Conservation (phyloP, 2,329 filamentous ascomycete species). For the Fusarium nematophilum region DNA sequence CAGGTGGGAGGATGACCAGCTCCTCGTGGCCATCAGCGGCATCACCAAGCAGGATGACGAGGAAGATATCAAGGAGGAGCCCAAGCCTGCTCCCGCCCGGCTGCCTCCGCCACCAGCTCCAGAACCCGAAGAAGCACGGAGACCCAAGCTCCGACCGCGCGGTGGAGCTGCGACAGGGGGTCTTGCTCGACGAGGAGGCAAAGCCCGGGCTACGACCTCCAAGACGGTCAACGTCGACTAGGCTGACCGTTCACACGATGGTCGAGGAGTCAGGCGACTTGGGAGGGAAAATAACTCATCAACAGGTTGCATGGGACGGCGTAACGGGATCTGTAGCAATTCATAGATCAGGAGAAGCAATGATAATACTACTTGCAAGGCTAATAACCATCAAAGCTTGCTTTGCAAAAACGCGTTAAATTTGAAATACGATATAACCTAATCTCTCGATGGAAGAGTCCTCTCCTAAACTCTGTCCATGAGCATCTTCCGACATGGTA, state of each 20-base stretch:
- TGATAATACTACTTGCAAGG: not conserved
- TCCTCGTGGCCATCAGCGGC: conserved; percentile 60
- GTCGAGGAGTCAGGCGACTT: not conserved
- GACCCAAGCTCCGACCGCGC: conserved; percentile 41
- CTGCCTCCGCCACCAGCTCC: conserved; percentile 26
- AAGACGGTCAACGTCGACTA: conserved; percentile 27
- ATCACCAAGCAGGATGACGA: conserved; percentile 51
- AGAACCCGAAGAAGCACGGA: conserved; percentile 43
- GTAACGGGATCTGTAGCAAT: conserved; percentile 24
- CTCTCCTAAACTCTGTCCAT: conserved; percentile 27
- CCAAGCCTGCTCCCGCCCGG: conserved; percentile 34
- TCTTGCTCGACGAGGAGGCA: conserved; percentile 44
- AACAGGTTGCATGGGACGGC: conserved; percentile 38
- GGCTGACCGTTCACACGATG: not conserved
- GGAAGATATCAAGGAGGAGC: conserved; percentile 44
- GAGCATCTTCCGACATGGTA: conserved; percentile 26
- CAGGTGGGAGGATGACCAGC: conserved; percentile 57
- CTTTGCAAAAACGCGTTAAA: conserved; percentile 35
- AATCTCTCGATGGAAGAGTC: conserved; percentile 23
- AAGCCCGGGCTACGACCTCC: conserved; percentile 39
- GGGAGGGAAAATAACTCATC: conserved; percentile 2
- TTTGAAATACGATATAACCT: conserved; percentile 38
- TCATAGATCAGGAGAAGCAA: conserved; percentile 8
- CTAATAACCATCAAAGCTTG: not conserved
- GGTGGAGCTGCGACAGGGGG: conserved; percentile 40